Conservation (phyloP, 306 rosid genomes). For the Astragalus glycyphyllos region DNA sequence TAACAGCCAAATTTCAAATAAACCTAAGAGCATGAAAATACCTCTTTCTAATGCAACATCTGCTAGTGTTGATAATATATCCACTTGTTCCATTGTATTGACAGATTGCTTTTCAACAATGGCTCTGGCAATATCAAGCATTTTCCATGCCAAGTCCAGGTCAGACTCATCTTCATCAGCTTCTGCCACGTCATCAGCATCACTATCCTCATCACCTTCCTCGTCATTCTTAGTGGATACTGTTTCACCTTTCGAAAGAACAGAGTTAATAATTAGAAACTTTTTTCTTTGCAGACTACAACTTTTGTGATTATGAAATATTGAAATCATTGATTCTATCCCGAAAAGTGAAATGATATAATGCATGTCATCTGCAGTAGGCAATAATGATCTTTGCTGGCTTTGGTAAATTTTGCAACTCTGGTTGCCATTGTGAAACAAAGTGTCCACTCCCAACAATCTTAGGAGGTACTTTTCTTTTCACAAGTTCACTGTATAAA, state of each 20-base stretch:
- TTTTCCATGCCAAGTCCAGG: constrained; percentile 98
- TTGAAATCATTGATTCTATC: neutral
- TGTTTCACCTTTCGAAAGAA: constrained; percentile 43
- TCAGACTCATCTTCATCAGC: constrained; percentile 94
- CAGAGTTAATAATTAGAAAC: constrained; percentile 27
- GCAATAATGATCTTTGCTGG: constrained; percentile 4
- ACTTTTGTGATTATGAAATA: neutral
- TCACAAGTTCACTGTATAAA: constrained; percentile 4
- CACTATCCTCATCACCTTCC: constrained; percentile 82
- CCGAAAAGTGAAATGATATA: constrained; percentile 4
- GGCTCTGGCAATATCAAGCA: constrained; percentile 97
- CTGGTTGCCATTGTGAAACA: constrained; percentile 1
- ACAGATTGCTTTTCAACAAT: constrained; percentile 79
- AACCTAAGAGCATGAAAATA: constrained; percentile 33
- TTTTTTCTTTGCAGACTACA: neutral
- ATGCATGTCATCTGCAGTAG: constrained; percentile 8
- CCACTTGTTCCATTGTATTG: constrained; percentile 88
- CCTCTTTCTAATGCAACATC: constrained; percentile 98
- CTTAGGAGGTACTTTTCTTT: constrained; percentile 10
- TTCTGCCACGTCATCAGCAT: constrained; percentile 75
- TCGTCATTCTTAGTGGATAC: constrained; percentile 62
- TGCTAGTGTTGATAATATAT: constrained; percentile 86
- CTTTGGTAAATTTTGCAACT: neutral
- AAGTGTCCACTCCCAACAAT: constrained; percentile 18
- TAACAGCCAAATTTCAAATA: constrained; percentile 10